phyloP scores from a whole-genome alignment of 768 basidiomycete genomes.

The Botryobasidium botryosum region DNA sequence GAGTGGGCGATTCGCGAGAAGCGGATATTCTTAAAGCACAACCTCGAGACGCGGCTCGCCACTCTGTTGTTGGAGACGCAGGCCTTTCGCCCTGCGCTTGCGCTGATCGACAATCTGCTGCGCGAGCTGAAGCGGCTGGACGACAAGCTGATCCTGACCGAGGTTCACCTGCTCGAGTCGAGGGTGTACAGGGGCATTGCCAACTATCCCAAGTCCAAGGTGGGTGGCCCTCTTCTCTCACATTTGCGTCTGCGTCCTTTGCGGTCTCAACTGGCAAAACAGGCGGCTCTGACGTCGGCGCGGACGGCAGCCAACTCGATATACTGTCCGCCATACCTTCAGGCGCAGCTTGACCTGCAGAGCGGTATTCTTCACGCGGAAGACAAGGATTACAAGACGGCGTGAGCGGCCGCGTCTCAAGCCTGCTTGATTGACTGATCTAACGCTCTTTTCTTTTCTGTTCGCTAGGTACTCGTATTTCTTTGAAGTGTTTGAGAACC shows the following conservation, averaged over 20 bases:
- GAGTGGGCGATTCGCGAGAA: constrained; percentile 86
- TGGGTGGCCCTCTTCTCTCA: constrained; percentile 17
- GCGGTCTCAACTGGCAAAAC: background rate
- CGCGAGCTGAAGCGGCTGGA: constrained; percentile 85
- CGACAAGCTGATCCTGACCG: constrained; percentile 95
- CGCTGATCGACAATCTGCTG: constrained; percentile 71
- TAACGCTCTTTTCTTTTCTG: background rate
- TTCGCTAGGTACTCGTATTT: constrained; percentile 66
- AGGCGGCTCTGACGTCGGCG: constrained; percentile 80
- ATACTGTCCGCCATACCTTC: constrained; percentile 69
- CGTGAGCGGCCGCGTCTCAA: constrained; percentile 16
- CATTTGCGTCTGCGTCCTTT: too few species aligned
- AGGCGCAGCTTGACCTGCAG: constrained; percentile 41
- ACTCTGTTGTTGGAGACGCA: constrained; percentile 53
- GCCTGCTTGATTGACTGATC: background rate
- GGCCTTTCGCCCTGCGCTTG: constrained; percentile 61
- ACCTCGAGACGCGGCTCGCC: constrained; percentile 75
- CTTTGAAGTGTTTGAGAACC: constrained; percentile 88
- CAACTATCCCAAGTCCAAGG: constrained; percentile 84
- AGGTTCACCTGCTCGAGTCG: constrained; percentile 89
- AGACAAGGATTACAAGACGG: constrained; percentile 95
- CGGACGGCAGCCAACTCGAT: constrained; percentile 91
- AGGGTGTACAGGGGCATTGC: constrained; percentile 78
- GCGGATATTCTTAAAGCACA: constrained; percentile 90
- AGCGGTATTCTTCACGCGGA: constrained; percentile 82